These are phyloP conservation scores for Alloteropsis semialata DNA, from an alignment of 176 grass and related monocot genomes.

Conservation along the genomic window DNA sequence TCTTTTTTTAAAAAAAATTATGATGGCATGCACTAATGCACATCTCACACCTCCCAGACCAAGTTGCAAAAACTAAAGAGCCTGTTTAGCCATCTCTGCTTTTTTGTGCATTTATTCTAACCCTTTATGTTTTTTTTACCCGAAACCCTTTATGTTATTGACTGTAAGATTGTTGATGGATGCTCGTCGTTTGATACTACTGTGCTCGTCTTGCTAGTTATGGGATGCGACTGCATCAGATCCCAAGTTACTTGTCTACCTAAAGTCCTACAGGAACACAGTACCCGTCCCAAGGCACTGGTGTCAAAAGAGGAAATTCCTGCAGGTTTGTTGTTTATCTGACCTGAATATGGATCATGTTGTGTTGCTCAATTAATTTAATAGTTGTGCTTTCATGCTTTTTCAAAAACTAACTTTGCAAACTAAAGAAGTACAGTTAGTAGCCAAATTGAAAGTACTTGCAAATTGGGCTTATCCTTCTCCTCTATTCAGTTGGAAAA, in stretches of 20 bases:
- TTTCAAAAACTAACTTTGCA: neutral
- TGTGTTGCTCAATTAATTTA: neutral
- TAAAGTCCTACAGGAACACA: constrained; percentile 87
- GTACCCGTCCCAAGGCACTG: constrained; percentile 92
- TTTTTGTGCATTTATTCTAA: neutral
- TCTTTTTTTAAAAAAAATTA: neutral
- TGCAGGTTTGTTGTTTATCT: constrained; percentile 58
- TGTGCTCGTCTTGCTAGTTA: constrained; percentile 44
- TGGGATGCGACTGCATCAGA: constrained; percentile 86
- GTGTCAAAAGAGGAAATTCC: constrained; percentile 87
- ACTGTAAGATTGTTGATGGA: neutral
- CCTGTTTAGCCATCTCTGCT: neutral
- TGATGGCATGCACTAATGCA: neutral
- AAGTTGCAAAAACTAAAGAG: neutral
- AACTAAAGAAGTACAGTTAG: neutral
- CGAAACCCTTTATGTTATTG: neutral
- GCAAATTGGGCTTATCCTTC: neutral
- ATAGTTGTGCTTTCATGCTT: neutral
- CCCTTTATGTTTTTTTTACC: neutral
- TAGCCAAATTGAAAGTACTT: neutral
- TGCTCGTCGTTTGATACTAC: neutral
- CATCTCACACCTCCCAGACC: neutral
- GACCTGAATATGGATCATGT: neutral
- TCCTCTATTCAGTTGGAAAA: neutral
- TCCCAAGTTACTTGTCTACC: constrained; percentile 73